Conservation (phyloP, 164 flowering plant genomes). For the Malania oleifera region DNA sequence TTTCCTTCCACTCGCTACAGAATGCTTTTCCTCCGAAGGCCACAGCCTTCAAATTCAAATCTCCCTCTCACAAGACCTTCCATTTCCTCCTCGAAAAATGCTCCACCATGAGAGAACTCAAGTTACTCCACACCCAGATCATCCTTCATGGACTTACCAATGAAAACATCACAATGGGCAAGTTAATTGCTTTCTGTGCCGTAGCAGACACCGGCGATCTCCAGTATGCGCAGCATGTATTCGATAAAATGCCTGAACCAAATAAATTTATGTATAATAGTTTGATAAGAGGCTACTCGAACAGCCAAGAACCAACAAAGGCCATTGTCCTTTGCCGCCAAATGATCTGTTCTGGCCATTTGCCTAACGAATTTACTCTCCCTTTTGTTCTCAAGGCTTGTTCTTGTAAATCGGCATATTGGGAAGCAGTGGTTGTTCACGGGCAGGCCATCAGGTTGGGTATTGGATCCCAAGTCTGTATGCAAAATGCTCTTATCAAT, state of each 20-base stretch:
- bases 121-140: conserved; percentile 30
- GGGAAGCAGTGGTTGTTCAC: conserved; percentile 32
- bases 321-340: conserved; percentile 28
- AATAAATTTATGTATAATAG: conserved; percentile 39
- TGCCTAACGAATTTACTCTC: conserved; percentile 45
- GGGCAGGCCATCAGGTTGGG: conserved; percentile 36
- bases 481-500: conserved; percentile 37
- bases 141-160: conserved; percentile 18
- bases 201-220: conserved; percentile 20
- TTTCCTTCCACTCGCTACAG: conserved; percentile 1
- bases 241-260: conserved; percentile 24
- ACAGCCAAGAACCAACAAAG: conserved; percentile 17
- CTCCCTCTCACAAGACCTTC: conserved; percentile 11
- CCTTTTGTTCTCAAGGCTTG: conserved; percentile 59
- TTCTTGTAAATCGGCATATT: conserved; percentile 18
- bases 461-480: conserved; percentile 30
- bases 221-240: conserved; percentile 25
- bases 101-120: conserved; percentile 26
- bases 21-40: not conserved
- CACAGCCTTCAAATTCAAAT: conserved; percentile 3
- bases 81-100: conserved; percentile 24
- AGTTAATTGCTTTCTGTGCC: conserved; percentile 30
- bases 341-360: conserved; percentile 29
- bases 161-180: conserved; percentile 20
- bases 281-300: conserved; percentile 39